A percentile compares a stretch with the other conserved stretches of the same genome.
Conservation (phyloP, 2,329 filamentous ascomycete species). For the Beauveria varroae region DNA sequence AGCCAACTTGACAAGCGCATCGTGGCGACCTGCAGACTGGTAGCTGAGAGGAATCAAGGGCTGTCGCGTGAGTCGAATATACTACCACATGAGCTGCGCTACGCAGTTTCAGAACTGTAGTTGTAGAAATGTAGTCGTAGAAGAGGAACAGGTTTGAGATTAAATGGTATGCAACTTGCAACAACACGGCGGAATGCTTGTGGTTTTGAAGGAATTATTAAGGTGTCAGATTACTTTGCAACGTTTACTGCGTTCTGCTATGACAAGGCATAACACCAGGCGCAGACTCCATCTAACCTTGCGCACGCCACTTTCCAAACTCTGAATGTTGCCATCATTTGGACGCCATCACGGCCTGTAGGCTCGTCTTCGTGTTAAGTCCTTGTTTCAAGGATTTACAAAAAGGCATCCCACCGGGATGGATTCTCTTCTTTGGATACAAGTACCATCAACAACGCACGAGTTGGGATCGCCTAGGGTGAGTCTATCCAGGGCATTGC, state of each 20-base stretch:
- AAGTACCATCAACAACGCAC: no score
- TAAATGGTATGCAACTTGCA: no score
- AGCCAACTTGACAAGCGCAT: neutral
- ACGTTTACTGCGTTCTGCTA: neutral
- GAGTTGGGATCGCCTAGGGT: no score
- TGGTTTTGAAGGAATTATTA: neutral
- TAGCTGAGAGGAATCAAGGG: neutral
- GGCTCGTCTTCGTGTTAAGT: neutral
- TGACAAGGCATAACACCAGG: neutral
- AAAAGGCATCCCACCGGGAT: no score
- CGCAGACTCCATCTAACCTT: neutral
- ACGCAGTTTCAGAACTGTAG: no score
- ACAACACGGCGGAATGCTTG: no score
- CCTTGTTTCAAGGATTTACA: no score
- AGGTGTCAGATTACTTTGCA: neutral
- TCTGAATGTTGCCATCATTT: neutral
- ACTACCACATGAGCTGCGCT: neutral
- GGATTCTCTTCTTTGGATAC: no score
- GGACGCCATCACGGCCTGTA: neutral
- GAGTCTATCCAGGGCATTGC: no score
- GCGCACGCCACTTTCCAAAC: neutral
- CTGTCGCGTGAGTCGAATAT: neutral
- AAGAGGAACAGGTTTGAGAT: no score
- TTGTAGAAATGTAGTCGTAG: no score
- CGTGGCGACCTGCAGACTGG: neutral